These are phyloP conservation scores for Stromatinia cepivora DNA, from an alignment of 2,329 filamentous ascomycete genomes.

Conservation along the genomic window DNA sequence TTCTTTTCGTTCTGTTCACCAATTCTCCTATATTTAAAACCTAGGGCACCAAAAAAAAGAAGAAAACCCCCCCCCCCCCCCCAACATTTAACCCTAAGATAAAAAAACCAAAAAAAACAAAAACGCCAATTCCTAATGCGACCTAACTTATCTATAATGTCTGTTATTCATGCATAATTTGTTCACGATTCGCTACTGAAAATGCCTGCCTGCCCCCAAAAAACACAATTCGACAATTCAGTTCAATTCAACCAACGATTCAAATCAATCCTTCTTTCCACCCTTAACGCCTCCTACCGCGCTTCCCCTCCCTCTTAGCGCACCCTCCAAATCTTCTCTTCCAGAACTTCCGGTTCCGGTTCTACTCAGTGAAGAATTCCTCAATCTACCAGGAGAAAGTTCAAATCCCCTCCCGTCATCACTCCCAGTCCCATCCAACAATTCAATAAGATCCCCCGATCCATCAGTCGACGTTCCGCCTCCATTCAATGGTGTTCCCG, in stretches of 20 bases:
- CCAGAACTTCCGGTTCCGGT: slow-evolving; percentile 28
- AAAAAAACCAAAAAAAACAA: neutral
- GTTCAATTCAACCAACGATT: neutral
- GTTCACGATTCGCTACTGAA: neutral
- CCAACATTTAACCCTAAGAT: neutral
- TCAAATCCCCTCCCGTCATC: slow-evolving; percentile 51
- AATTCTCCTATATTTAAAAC: too few species aligned
- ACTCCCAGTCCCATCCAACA: slow-evolving; percentile 61
- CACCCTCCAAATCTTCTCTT: slow-evolving; percentile 32
- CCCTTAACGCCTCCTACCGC: neutral
- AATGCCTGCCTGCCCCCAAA: neutral
- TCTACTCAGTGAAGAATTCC: slow-evolving; percentile 25
- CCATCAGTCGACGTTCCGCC: slow-evolving; percentile 46
- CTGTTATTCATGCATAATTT: neutral
- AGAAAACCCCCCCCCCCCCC: too few species aligned
- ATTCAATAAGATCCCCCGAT: slow-evolving; percentile 68
- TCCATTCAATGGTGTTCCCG: slow-evolving; percentile 39
- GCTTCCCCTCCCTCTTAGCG: slow-evolving; percentile 24
- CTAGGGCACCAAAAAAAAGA: too few species aligned
- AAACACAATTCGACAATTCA: neutral
- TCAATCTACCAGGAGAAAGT: slow-evolving; percentile 30
- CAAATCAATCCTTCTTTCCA: slow-evolving; percentile 16
- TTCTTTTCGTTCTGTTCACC: too few species aligned
- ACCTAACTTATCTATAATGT: slow-evolving; percentile 13
- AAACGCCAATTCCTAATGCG: slow-evolving; percentile 11